These are phyloP conservation scores for Castanea sativa DNA, from an alignment of 306 rosid species.

Conservation along the genomic window DNA sequence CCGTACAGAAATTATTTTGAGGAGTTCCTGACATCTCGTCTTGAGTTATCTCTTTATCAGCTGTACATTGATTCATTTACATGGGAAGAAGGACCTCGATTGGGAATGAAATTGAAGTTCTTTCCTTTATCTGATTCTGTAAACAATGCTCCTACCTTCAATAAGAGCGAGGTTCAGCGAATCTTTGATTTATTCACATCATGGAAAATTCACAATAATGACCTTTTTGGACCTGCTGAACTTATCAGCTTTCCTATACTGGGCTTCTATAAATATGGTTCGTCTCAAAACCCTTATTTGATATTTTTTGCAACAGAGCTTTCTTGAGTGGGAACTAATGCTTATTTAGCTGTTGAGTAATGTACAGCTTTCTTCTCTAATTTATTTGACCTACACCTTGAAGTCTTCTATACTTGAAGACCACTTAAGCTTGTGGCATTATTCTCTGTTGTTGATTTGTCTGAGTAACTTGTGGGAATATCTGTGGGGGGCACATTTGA, in stretches of 20 bases:
- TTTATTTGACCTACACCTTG: not conserved
- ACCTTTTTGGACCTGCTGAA: constrained; percentile 81
- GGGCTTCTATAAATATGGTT: constrained; percentile 52
- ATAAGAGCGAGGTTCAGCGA: constrained; percentile 51
- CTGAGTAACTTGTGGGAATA: no score
- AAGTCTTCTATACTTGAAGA: no score
- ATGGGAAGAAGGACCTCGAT: constrained; percentile 75
- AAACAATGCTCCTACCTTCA: constrained; percentile 35
- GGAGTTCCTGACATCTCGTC: constrained; percentile 46
- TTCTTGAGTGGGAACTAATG: not conserved
- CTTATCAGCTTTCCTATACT: constrained; percentile 41
- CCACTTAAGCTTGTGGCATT: no score
- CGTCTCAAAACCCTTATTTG: constrained; percentile 35
- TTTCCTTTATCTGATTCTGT: constrained; percentile 45
- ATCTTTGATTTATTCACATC: constrained; percentile 48
- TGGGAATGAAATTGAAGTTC: constrained; percentile 61
- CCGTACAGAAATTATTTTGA: constrained; percentile 45
- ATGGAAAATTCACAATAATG: constrained; percentile 59
- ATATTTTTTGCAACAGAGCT: constrained; percentile 9
- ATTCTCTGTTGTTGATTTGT: no score
- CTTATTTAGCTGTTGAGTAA: constrained; percentile 9
- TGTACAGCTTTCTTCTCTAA: constrained; percentile 2
- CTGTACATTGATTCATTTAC: constrained; percentile 42
- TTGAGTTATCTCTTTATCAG: constrained; percentile 40
- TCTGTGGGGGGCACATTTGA: no score